Evolutionary conservation across 331 rosid species (phyloP).

Genomic region (Rosa hybrid): DNA sequence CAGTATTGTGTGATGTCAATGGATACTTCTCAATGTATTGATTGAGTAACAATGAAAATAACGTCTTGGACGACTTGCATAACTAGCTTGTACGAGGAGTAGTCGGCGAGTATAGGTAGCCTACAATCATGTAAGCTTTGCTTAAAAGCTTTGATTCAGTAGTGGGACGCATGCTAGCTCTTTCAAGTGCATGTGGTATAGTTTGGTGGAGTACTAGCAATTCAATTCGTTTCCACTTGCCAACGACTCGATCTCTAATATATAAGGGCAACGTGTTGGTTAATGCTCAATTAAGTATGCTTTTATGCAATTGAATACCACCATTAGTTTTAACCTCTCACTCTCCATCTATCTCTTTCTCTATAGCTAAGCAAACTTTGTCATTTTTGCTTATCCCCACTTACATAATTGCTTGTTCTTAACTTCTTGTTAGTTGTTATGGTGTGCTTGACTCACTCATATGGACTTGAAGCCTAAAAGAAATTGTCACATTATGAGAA

Average conservation of each 20-base stretch:
- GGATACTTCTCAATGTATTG: neutral
- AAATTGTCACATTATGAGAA: neutral
- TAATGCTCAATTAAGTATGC: neutral
- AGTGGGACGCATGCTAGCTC: constrained; percentile 22
- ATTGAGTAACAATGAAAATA: neutral
- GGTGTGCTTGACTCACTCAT: neutral
- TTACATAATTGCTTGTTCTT: neutral
- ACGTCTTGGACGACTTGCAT: neutral
- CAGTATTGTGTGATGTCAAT: neutral
- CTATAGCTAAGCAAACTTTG: neutral
- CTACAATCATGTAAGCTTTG: constrained; percentile 53
- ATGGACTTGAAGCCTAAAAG: neutral
- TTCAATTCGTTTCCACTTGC: constrained; percentile 1
- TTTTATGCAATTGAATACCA: neutral
- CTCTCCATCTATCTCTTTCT: neutral
- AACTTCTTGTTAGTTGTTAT: neutral
- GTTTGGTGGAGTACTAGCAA: neutral
- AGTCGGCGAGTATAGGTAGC: constrained; percentile 7
- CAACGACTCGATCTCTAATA: neutral
- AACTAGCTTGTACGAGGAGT: neutral
- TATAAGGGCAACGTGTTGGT: neutral
- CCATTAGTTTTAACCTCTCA: neutral
- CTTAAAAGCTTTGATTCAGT: constrained; percentile 48
- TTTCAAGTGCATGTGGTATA: neutral
- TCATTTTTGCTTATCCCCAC: neutral